Evolutionary conservation across 2,329 filamentous ascomycete genomes (phyloP).

Genomic region (Cladosporium colombiae): DNA sequence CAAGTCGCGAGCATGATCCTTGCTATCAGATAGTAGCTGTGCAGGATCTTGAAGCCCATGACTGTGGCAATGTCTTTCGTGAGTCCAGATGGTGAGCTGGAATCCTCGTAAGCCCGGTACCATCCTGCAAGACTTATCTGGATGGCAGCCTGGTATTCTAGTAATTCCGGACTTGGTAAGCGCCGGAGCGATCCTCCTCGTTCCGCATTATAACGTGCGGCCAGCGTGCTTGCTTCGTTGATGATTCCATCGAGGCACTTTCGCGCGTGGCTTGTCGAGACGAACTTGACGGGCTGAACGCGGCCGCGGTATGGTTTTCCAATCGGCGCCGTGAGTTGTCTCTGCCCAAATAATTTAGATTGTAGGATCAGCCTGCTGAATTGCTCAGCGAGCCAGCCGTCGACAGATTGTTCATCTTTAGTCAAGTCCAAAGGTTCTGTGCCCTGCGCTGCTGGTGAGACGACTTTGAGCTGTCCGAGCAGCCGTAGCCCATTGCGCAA

Average conservation of each 20-base stretch:
- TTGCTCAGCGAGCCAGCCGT: constrained; percentile 48
- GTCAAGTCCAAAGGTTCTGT: neutral
- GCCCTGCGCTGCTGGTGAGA: constrained; percentile 24
- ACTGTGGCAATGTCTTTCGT: constrained; percentile 2
- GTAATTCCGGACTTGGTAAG: constrained; percentile 1
- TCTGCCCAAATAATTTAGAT: constrained; percentile 26
- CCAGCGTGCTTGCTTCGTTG: neutral
- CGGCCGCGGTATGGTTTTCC: neutral
- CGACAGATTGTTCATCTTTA: constrained; percentile 30
- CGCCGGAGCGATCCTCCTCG: neutral
- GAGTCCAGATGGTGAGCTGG: neutral
- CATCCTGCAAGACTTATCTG: constrained; percentile 2
- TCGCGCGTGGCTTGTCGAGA: constrained; percentile 11
- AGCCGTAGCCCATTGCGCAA: constrained; percentile 48
- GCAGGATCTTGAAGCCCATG: constrained; percentile 18
- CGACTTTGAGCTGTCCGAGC: constrained; percentile 33
- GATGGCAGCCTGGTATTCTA: neutral
- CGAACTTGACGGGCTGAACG: constrained; percentile 9
- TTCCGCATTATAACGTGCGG: neutral
- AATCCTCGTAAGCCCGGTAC: constrained; percentile 9
- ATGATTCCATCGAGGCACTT: constrained; percentile 12
- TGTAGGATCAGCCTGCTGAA: constrained; percentile 38
- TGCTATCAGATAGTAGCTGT: constrained; percentile 18
- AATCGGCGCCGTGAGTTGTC: neutral
- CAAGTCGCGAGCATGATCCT: constrained; percentile 11